Conservation (phyloP, 1,284 basidiomycete genomes). For the Cryptococcus maquisensis region DNA sequence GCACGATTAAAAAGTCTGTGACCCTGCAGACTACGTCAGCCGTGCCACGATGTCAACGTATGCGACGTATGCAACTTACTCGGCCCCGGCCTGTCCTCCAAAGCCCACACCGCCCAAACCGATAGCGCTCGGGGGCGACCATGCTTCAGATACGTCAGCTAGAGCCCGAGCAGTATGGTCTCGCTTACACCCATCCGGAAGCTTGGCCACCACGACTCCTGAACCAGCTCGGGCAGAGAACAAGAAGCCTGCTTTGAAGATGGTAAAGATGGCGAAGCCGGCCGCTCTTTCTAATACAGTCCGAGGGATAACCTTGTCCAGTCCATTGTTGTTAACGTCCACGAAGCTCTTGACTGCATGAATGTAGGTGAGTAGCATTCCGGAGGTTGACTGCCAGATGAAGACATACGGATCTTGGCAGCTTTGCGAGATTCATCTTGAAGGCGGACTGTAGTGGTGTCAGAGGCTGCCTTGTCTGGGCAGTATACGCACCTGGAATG, state of each 20-base stretch:
- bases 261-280: slow-evolving; percentile 56
- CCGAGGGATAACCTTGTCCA: slow-evolving; percentile 52
- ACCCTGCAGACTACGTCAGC: slow-evolving; percentile 60
- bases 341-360: slow-evolving; percentile 48
- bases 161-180: neutral
- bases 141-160: slow-evolving; percentile 54
- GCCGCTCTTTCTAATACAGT: slow-evolving; percentile 42
- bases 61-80: slow-evolving; percentile 37
- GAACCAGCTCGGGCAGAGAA: slow-evolving; percentile 68
- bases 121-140: slow-evolving; percentile 92
- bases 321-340: slow-evolving; percentile 46
- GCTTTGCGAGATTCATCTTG: slow-evolving; percentile 56
- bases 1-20: slow-evolving; percentile 90
- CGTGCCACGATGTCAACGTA: slow-evolving; percentile 50
- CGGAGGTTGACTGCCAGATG: neutral
- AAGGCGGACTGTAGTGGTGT: slow-evolving; percentile 41
- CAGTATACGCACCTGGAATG: slow-evolving; percentile 37
- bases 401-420: slow-evolving; percentile 48
- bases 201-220: slow-evolving; percentile 83
- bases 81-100: slow-evolving; percentile 62
- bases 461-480: neutral
- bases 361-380: neutral
- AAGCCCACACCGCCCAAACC: slow-evolving; percentile 91
- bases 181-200: slow-evolving; percentile 73
- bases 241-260: slow-evolving; percentile 57